These are phyloP conservation scores for Leonotis leonurus DNA, from an alignment of 257 asterid species.

Conservation along the genomic window DNA sequence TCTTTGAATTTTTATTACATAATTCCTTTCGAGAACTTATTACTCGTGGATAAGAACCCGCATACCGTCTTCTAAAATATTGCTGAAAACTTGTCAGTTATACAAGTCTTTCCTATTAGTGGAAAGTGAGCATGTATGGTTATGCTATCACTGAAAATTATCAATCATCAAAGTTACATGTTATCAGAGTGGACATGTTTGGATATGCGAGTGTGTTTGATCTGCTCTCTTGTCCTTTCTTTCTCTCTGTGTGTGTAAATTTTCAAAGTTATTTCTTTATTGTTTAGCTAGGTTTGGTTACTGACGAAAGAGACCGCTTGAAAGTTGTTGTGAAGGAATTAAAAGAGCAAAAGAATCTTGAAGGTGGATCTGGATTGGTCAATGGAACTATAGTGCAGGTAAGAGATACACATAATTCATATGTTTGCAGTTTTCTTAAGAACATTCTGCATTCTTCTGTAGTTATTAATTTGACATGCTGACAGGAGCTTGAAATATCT, in stretches of 20 bases:
- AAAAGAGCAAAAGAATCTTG: slow-evolving; percentile 42
- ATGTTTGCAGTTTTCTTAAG: neutral
- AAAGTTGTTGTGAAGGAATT: slow-evolving; percentile 39
- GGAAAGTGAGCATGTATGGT: slow-evolving; percentile 3
- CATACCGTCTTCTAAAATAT: neutral
- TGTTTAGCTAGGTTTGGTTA: slow-evolving; percentile 54
- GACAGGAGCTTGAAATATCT: slow-evolving; percentile 80
- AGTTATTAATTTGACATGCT: slow-evolving; percentile 18
- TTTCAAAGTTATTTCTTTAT: neutral
- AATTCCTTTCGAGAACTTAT: neutral
- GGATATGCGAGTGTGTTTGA: slow-evolving; percentile 15
- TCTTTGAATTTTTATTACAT: neutral
- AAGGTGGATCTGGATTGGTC: slow-evolving; percentile 43
- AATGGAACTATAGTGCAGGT: slow-evolving; percentile 57
- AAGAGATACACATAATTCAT: slow-evolving; percentile 5
- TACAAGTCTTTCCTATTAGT: neutral
- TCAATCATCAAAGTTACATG: neutral
- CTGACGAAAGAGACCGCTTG: slow-evolving; percentile 67
- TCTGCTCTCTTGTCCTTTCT: slow-evolving; percentile 14
- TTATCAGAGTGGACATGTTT: slow-evolving; percentile 6
- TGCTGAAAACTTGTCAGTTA: neutral
- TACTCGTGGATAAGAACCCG: neutral
- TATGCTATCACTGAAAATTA: neutral
- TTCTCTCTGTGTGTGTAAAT: neutral
- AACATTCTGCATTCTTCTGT: slow-evolving; percentile 4